Base-by-base conservation (phyloP, 2,329 filamentous ascomycete genomes). In the Apiospora kogelbergensis region DNA sequence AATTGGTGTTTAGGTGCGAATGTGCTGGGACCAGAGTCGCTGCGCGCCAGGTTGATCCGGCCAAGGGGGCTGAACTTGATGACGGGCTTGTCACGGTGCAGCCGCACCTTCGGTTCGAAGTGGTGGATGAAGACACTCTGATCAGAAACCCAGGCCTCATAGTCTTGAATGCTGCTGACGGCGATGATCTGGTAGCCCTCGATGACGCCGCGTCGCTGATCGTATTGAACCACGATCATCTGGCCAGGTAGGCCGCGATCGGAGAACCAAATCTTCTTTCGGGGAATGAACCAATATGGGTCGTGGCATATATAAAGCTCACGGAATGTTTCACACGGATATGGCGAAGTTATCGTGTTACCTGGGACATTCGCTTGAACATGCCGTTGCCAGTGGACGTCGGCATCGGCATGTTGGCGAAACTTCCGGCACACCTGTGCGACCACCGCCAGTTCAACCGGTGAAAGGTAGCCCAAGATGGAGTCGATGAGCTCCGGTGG, bases 181-280 rank as follows among this genome's bases (percentile, higher is more conserved):
- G 92, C 93, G 4, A 95, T 82, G 20, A 98, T 82, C 20, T 91
- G 88, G 77, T 95, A 94, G 3, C 89, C 94, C 80, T 96, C 93
- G 68, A 98, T 97, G 73, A 90, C 90, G 20, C 91, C 92, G 57
- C 88, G 85, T 4, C 87, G 81, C 63, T 89, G 87, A 76, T 97
- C 90, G 76, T 94, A 98, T 15, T 92, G 89, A n/a, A 87, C 86
- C 46, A 97, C 76, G 33, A 97, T 85, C 53, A 97, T 80, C 76
- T 91, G 92, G 0, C 95, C 95, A 1, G 87, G 90, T 64, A 93
- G 85, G 40, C 90, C 86, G 2, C 84, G 86, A 78, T 97, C 93
- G 70, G 89, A 88, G 76, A 97, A 95, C 95, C 95, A 98, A 72
- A 98, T 84, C 79, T 93, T 95, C 77, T 93, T 85, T 66, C 88